Conservation (phyloP, 495 filamentous ascomycete species). For the Saxispiralis lemnorum region DNA sequence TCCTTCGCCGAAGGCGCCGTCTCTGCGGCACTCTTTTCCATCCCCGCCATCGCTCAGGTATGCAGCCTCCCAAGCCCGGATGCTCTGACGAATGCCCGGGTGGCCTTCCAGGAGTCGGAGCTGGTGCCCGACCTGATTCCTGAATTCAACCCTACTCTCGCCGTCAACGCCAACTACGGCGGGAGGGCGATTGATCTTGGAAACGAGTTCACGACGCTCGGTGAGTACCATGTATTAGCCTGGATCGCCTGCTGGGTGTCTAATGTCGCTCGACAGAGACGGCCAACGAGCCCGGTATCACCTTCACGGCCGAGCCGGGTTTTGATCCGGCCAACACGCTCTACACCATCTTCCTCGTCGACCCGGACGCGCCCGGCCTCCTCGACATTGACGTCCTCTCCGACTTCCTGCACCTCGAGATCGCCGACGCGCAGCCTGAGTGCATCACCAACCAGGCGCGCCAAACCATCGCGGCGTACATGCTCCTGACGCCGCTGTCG, state of each 20-base stretch:
- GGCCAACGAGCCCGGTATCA: background rate
- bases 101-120: slow-evolving; percentile 6
- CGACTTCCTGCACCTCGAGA: slow-evolving; percentile 7
- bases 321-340: slow-evolving; percentile 8
- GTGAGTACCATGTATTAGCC: background rate
- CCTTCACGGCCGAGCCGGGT: slow-evolving; percentile 10
- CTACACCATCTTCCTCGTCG: slow-evolving; percentile 12
- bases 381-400: too few relatives aligned
- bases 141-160: slow-evolving; percentile 4
- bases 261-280: too few relatives aligned
- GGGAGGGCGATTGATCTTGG: slow-evolving; percentile 5
- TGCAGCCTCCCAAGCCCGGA: too few relatives aligned
- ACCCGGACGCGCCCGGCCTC: slow-evolving; percentile 13
- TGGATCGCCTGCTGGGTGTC: too few relatives aligned
- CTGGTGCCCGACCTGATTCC: slow-evolving; percentile 8
- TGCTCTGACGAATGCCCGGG: too few relatives aligned
- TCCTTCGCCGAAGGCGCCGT: too few relatives aligned
- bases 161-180: slow-evolving; percentile 5
- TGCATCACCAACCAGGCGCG: slow-evolving; percentile 7
- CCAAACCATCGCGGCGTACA: slow-evolving; percentile 1
- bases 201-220: slow-evolving; percentile 1
- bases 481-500: slow-evolving; percentile 3
- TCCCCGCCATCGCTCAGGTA: too few relatives aligned
- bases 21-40: too few relatives aligned
- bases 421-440: slow-evolving; percentile 8